Evolutionary conservation across 2,329 filamentous ascomycete genomes (phyloP).

Genomic region (Venturia nashicola): DNA sequence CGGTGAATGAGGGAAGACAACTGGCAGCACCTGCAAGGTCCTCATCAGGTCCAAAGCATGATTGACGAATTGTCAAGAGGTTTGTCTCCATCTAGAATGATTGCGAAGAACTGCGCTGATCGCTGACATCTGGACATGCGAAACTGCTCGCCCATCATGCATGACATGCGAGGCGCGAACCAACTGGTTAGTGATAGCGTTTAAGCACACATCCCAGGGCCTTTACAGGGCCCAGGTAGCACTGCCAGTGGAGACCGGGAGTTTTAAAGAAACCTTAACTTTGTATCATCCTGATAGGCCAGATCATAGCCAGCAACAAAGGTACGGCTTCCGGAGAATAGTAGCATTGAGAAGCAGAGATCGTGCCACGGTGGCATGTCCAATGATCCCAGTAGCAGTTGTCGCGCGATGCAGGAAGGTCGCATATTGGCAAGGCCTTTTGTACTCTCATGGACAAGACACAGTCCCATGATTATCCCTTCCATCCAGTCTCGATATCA

Average conservation of each 20-base stretch:
- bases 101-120: neutral
- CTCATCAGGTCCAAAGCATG: neutral
- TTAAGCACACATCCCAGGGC: neutral
- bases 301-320: neutral
- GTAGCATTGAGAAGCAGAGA: neutral
- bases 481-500: neutral
- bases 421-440: neutral
- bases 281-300: neutral
- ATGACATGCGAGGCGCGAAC: neutral
- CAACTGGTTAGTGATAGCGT: neutral
- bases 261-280: neutral
- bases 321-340: neutral
- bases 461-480: neutral
- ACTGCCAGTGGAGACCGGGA: neutral
- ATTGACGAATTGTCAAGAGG: neutral
- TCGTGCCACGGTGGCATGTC: neutral
- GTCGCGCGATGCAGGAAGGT: neutral
- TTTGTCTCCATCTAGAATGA: neutral
- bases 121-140: neutral
- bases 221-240: neutral
- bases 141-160: neutral
- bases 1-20: neutral
- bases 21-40: neutral
- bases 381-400: neutral
- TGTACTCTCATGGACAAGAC: neutral